phyloP scores from a whole-genome alignment of 1,284 basidiomycete genomes.

The Paramarasmius palmivorus region DNA sequence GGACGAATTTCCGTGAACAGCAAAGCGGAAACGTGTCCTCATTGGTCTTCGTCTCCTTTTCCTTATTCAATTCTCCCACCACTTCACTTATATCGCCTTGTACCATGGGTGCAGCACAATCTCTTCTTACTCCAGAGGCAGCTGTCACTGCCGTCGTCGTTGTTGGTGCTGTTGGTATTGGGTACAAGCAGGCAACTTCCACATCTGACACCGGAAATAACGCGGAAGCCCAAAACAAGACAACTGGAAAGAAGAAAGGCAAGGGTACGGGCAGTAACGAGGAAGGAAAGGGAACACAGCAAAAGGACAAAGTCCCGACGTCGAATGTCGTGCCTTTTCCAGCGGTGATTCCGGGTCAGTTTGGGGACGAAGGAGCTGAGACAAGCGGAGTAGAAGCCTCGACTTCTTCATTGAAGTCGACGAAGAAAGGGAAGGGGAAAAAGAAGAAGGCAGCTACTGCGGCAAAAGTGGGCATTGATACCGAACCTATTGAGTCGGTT shows the following conservation, averaged over 20 bases:
- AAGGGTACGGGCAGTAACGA: not conserved
- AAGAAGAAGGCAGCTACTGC: conserved; percentile 1
- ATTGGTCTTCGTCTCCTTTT: not conserved
- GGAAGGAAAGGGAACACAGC: conserved; percentile 8
- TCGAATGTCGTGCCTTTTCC: conserved; percentile 10
- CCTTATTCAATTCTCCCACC: no score
- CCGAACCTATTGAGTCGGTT: conserved; percentile 17
- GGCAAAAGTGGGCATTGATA: conserved; percentile 18
- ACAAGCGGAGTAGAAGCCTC: conserved; percentile 9
- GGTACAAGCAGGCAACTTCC: conserved; percentile 7
- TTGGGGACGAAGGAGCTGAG: conserved; percentile 13
- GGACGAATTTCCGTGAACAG: no score
- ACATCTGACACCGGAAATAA: not conserved
- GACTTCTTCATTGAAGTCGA: conserved; percentile 6
- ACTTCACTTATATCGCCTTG: not conserved
- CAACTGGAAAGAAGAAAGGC: not conserved
- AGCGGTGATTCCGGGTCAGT: conserved; percentile 15
- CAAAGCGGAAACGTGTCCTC: no score
- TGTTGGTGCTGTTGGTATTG: conserved; percentile 13
- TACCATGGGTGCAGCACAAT: conserved; percentile 12
- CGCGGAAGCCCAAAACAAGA: not conserved
- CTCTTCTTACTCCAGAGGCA: conserved; percentile 8
- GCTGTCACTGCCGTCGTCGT: conserved; percentile 13
- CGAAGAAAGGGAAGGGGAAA: conserved; percentile 11
- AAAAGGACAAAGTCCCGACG: not conserved